phyloP scores from a whole-genome alignment of 2,329 filamentous ascomycete species.

The Microdochium trichocladiopsis region DNA sequence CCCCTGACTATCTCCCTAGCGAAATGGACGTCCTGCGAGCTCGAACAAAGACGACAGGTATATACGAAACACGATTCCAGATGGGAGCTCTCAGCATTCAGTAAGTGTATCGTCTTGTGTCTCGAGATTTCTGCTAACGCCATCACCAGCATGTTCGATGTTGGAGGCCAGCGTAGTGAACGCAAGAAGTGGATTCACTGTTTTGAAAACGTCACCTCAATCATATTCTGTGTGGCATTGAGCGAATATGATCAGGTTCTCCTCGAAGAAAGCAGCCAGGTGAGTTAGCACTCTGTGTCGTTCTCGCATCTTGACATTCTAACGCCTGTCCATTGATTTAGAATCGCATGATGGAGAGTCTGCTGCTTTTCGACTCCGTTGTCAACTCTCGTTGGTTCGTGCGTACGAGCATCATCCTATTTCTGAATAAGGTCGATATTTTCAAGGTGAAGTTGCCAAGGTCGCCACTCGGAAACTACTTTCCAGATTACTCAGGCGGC shows the following conservation, averaged over 20 bases:
- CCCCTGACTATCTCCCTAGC: constrained; percentile 79
- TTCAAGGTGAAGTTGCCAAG: constrained; percentile 91
- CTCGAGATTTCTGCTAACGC: neutral
- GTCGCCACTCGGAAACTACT: constrained; percentile 89
- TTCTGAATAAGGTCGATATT: constrained; percentile 97
- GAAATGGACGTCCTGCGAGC: constrained; percentile 94
- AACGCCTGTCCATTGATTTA: constrained; percentile 26
- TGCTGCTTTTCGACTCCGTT: constrained; percentile 94
- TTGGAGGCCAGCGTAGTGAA: constrained; percentile 93
- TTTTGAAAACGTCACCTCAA: constrained; percentile 98
- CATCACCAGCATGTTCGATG: constrained; percentile 84
- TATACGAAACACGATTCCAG: constrained; percentile 96
- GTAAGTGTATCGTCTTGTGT: constrained; percentile 46
- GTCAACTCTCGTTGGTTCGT: constrained; percentile 99
- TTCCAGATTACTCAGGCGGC: constrained; percentile 94
- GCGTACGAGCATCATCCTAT: constrained; percentile 96
- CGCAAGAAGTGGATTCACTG: constrained; percentile 99
- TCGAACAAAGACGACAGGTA: constrained; percentile 96
- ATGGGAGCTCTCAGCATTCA: constrained; percentile 99
- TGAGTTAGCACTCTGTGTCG: constrained; percentile 32
- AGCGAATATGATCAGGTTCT: constrained; percentile 98
- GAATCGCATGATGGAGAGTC: constrained; percentile 99
- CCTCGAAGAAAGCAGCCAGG: constrained; percentile 94
- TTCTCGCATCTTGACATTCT: neutral
- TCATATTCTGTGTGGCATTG: constrained; percentile 96